Evolutionary conservation across 2,329 filamentous ascomycete genomes (phyloP), one percentile per base, ranked within the genome.

Genomic region (Sporothrix mexicana): DNA sequence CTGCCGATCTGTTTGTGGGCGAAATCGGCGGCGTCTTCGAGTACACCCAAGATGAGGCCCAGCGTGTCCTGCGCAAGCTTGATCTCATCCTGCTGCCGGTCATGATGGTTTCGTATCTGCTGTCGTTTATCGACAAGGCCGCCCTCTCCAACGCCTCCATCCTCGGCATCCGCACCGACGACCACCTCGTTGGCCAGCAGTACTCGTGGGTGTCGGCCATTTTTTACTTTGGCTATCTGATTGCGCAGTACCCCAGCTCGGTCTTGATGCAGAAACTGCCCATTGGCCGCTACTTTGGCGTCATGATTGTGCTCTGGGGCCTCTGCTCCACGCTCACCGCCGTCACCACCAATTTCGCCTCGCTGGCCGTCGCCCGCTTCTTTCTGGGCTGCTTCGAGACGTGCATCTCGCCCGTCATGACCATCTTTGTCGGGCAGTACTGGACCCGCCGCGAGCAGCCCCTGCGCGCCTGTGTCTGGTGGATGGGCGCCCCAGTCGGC

Each of bases 141-240:
- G 73, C 70, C 36, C 53, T 74, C 4, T 72, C 70, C 36, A 71
- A 74, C 12, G 73, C 73, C 7, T 74, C 73, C 7, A 74, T 74
- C 49, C 70, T 74, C 15, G 73, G 73, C 23, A 72, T 74, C 36
- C 73, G 70, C n/a, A 66, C 55, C 23, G 73, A 74, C 53, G 15
- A 74, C 62, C 70, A 68, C 25, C 70, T 72, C 8, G 23, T 49
- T 55, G 82, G 82, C 30, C 78, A 82, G 69, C 77, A 82, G 70
- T 84, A 84, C 74, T 82, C 81, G 17, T 84, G 83, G 83, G 82
- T 83, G 13, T 81, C 82, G 17, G 82, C 82, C 7, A 81, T 82
- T n/a, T 79, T 82, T 72, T 82, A 84, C 72, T 83, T 84, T 68
- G 83, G 83, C 13, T 84, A 82, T 76, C 79, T 84, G 74, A 74